Evolutionary conservation across 345 rosid species (phyloP).

Genomic region (Bruguiera sexangula): DNA sequence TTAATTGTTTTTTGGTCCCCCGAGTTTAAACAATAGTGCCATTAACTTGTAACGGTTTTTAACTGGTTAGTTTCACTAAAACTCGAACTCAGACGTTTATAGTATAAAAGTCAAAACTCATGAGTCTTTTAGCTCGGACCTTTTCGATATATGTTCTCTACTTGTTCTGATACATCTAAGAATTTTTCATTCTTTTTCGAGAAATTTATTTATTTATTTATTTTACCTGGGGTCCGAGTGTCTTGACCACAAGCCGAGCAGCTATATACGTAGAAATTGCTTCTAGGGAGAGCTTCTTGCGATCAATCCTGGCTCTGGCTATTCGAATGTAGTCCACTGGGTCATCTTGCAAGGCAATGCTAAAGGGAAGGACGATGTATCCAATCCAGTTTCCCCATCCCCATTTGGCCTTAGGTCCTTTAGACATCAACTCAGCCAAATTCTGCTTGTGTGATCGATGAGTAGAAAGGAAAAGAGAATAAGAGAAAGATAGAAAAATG

Average conservation of each 20-base stretch:
- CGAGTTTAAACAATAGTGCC: too few species aligned
- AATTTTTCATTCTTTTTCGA: too few species aligned
- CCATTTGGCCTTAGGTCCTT: constrained; percentile 22
- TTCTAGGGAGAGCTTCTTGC: constrained; percentile 34
- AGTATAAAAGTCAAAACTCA: too few species aligned
- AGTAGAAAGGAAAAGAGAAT: neutral
- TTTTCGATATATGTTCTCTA: too few species aligned
- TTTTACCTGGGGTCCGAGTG: constrained; percentile 26
- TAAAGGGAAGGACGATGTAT: constrained; percentile 31
- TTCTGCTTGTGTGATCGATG: constrained; percentile 15
- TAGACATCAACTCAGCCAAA: constrained; percentile 27
- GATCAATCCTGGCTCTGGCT: constrained; percentile 29
- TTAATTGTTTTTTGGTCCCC: too few species aligned
- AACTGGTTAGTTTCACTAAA: too few species aligned
- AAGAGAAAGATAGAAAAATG: too few species aligned
- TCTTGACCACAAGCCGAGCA: constrained; percentile 2
- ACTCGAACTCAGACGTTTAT: too few species aligned
- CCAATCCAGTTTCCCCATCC: constrained; percentile 46
- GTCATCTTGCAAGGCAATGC: constrained; percentile 27
- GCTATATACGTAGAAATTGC: constrained; percentile 11
- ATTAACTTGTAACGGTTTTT: too few species aligned
- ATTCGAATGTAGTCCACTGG: constrained; percentile 32
- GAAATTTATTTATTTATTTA: neutral
- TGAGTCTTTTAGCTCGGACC: too few species aligned
- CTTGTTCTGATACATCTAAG: too few species aligned